Conservation (phyloP, 1,139 yeast species). For the Saccharomyces hybrid region DNA sequence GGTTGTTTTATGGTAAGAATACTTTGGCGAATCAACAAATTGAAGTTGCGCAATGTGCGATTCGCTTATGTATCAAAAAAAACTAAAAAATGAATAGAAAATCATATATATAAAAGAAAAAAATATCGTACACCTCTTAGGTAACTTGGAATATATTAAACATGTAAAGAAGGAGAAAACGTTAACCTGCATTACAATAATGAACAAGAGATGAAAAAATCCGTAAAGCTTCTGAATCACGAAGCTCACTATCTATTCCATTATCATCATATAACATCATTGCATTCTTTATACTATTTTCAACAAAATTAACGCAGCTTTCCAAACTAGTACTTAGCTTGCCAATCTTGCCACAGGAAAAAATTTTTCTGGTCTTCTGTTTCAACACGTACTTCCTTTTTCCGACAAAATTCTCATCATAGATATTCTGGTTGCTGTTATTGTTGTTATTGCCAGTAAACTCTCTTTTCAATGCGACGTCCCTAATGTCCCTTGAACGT, state of each 20-base stretch:
- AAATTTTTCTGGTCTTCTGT: slow-evolving; percentile 25
- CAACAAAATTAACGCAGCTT: slow-evolving; percentile 19
- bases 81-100: neutral
- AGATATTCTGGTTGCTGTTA: slow-evolving; percentile 1
- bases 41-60: neutral
- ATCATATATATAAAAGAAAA: neutral
- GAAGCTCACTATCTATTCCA: slow-evolving; percentile 6
- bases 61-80: neutral
- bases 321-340: slow-evolving; percentile 18
- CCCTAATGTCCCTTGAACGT: slow-evolving; percentile 50
- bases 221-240: slow-evolving; percentile 12
- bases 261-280: slow-evolving; percentile 19
- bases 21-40: neutral
- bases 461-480: slow-evolving; percentile 37
- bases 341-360: slow-evolving; percentile 25
- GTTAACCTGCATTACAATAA: slow-evolving; percentile 6
- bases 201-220: slow-evolving; percentile 14
- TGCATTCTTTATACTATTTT: slow-evolving; percentile 18
- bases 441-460: neutral
- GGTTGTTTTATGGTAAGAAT: neutral
- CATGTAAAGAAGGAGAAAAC: neutral
- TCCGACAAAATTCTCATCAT: slow-evolving; percentile 8
- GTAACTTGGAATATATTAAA: neutral
- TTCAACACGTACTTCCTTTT: slow-evolving; percentile 8
- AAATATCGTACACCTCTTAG: neutral